phyloP scores from a whole-genome alignment of 352 stramenopile species.

The Pythium inflatum region DNA sequence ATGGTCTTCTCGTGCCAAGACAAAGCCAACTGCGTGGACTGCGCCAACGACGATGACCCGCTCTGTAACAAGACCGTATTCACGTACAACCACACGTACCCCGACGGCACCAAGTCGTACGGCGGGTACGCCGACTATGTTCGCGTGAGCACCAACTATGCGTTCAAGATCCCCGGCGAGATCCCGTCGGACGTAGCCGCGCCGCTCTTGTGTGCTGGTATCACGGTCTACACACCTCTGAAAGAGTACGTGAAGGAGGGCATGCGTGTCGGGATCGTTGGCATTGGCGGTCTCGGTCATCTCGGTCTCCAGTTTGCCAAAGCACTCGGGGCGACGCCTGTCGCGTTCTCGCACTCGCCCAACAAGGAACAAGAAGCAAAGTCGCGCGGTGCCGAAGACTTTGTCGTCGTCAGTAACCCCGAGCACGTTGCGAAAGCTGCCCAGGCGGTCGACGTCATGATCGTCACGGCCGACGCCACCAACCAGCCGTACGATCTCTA shows the following conservation, averaged over 20 bases:
- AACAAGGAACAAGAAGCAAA: conserved; percentile 31
- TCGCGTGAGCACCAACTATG: conserved; percentile 24
- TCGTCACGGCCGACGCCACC: conserved; percentile 40
- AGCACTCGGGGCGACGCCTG: conserved; percentile 51
- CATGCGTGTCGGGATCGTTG: conserved; percentile 52
- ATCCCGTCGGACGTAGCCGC: conserved; percentile 40
- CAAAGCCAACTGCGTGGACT: conserved; percentile 12
- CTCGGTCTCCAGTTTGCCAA: conserved; percentile 68
- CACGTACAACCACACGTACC: conserved; percentile 32
- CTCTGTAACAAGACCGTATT: conserved; percentile 20
- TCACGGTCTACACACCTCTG: conserved; percentile 66
- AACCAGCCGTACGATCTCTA: conserved; percentile 39
- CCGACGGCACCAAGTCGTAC: conserved; percentile 20
- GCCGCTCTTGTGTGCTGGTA: conserved; percentile 69
- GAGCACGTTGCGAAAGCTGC: conserved; percentile 17
- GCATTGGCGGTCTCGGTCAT: conserved; percentile 74
- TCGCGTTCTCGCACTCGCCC: conserved; percentile 44
- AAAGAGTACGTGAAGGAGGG: conserved; percentile 40
- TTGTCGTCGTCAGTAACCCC: conserved; percentile 27
- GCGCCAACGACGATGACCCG: conserved; percentile 14
- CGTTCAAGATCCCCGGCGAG: conserved; percentile 37
- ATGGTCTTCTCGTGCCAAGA: conserved; percentile 25
- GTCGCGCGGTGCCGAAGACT: conserved; percentile 28
- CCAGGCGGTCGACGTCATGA: conserved; percentile 31
- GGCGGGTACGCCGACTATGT: conserved; percentile 10